These are phyloP conservation scores for Microdochium trichocladiopsis DNA, from an alignment of 2,329 filamentous ascomycete genomes.

Conservation along the genomic window DNA sequence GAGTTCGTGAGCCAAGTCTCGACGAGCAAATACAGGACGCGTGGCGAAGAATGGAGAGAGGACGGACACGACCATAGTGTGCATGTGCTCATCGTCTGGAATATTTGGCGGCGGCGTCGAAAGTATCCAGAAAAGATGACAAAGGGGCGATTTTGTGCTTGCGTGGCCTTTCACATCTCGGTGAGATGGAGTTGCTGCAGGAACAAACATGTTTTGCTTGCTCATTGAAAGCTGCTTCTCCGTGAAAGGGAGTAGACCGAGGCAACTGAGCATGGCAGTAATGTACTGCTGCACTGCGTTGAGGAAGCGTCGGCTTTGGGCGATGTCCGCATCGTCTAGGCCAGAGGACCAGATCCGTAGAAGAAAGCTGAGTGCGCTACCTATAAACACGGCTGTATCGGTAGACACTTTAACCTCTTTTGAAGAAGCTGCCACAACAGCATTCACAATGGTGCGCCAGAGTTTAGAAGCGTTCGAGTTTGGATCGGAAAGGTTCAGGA, in stretches of 20 bases:
- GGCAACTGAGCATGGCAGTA: constrained; percentile 36
- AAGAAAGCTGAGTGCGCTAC: constrained; percentile 62
- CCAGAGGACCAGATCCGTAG: constrained; percentile 61
- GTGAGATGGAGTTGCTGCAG: constrained; percentile 60
- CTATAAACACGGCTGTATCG: constrained; percentile 76
- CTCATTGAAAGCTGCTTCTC: constrained; percentile 50
- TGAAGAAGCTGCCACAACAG: constrained; percentile 59
- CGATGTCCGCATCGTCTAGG: constrained; percentile 37
- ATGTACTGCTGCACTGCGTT: constrained; percentile 45
- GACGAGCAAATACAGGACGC: constrained; percentile 34
- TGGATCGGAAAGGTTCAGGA: constrained; percentile 54
- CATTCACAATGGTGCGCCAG: constrained; percentile 55
- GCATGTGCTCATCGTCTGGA: constrained; percentile 36
- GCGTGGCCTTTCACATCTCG: constrained; percentile 44
- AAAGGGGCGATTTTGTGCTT: constrained; percentile 50
- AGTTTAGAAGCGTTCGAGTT: constrained; percentile 46
- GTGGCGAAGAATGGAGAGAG: constrained; percentile 52
- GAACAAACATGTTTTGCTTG: constrained; percentile 49
- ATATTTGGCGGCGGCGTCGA: constrained; percentile 40
- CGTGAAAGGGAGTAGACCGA: constrained; percentile 55
- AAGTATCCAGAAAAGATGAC: constrained; percentile 59
- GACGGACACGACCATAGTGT: constrained; percentile 38
- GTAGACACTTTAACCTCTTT: constrained; percentile 88
- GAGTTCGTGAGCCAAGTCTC: constrained; percentile 43
- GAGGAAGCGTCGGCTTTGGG: constrained; percentile 46